phyloP scores from a whole-genome alignment of 352 stramenopile genomes.

The Chrysophaeum taylorii region DNA sequence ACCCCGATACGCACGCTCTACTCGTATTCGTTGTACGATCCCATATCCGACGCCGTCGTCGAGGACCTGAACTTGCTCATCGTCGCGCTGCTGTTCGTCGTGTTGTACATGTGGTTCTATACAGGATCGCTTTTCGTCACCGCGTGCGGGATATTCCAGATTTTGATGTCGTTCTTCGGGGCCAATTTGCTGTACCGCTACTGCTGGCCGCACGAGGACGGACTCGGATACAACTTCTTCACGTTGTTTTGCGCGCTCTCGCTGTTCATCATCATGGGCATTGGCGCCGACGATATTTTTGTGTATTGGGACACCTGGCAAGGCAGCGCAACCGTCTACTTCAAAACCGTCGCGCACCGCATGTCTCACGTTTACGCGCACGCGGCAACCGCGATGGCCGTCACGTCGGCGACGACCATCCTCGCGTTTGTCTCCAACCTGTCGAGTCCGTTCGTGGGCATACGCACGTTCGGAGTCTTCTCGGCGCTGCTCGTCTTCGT shows the following conservation, averaged over 20 bases:
- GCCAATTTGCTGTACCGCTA: slow-evolving; percentile 30
- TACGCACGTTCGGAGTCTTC: slow-evolving; percentile 34
- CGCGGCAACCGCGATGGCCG: slow-evolving; percentile 24
- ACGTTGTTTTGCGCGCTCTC: slow-evolving; percentile 26
- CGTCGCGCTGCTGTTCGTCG: slow-evolving; percentile 27
- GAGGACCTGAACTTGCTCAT: slow-evolving; percentile 15
- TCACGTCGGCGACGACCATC: slow-evolving; percentile 31
- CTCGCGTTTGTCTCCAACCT: slow-evolving; percentile 32
- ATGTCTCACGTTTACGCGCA: slow-evolving; percentile 28
- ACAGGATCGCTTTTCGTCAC: slow-evolving; percentile 22
- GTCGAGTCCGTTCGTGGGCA: slow-evolving; percentile 22
- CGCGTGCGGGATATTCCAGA: slow-evolving; percentile 24
- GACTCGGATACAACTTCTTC: slow-evolving; percentile 33
- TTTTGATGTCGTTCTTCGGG: slow-evolving; percentile 27
- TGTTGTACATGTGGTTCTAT: slow-evolving; percentile 29
- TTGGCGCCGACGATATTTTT: slow-evolving; percentile 36
- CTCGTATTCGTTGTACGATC: slow-evolving; percentile 19
- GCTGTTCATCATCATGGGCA: slow-evolving; percentile 35
- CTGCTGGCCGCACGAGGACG: slow-evolving; percentile 16
- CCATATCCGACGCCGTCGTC: slow-evolving; percentile 2
- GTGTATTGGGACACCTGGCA: slow-evolving; percentile 25
- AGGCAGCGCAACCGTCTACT: slow-evolving; percentile 1
- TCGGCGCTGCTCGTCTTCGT: slow-evolving; percentile 30
- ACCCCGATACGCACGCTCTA: background rate
- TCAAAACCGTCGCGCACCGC: slow-evolving; percentile 14